phyloP scores from a whole-genome alignment of 2,329 filamentous ascomycete species.

The Colletotrichum sp. region DNA sequence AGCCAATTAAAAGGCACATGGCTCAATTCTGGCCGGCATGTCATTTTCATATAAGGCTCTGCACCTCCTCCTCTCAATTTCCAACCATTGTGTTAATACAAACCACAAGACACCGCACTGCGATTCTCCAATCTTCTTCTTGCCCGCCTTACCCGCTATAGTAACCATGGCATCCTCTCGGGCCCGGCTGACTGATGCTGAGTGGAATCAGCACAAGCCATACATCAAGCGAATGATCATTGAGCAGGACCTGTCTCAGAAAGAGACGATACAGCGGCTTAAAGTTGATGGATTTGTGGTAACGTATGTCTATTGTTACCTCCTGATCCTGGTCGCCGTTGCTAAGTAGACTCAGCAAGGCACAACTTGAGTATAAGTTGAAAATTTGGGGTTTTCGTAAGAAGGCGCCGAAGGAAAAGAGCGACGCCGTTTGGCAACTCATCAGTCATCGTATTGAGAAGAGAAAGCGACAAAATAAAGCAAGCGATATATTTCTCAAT shows the following conservation, averaged over 20 bases:
- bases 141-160: too few species aligned
- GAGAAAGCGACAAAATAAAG: background rate
- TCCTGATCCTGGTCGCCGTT: background rate
- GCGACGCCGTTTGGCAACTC: background rate
- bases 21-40: too few species aligned
- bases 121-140: too few species aligned
- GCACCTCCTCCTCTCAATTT: too few species aligned
- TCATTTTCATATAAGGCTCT: too few species aligned
- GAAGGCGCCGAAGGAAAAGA: background rate
- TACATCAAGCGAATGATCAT: background rate
- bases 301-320: background rate
- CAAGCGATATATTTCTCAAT: background rate
- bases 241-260: background rate
- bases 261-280: background rate
- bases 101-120: fast-evolving
- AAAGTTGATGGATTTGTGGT: background rate
- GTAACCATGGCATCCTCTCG: too few species aligned
- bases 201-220: background rate
- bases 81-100: too few species aligned
- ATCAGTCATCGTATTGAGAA: background rate
- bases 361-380: constrained; percentile 7
- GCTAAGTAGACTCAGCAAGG: background rate
- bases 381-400: background rate
- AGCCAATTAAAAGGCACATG: too few species aligned
- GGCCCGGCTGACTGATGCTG: too few species aligned